phyloP scores from a whole-genome alignment of 805 yeast genomes.

The Cyberlindnera sargentensis region DNA sequence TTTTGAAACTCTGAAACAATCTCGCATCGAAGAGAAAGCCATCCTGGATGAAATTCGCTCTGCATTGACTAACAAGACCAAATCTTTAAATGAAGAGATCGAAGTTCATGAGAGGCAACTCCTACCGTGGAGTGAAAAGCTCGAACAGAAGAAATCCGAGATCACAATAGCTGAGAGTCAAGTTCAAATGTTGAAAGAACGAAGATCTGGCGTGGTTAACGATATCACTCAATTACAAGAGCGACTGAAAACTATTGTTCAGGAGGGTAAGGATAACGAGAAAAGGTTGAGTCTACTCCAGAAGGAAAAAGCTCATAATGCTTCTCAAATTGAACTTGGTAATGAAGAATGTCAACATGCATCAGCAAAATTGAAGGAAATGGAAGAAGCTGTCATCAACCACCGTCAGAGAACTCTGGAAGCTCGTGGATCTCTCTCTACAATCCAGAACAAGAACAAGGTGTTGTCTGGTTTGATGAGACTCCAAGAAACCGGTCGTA shows the following conservation, averaged over 20 bases:
- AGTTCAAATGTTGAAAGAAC: slow-evolving; percentile 49
- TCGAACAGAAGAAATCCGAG: slow-evolving; percentile 56
- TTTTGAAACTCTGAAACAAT: slow-evolving; percentile 34
- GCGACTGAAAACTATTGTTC: slow-evolving; percentile 37
- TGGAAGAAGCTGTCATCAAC: slow-evolving; percentile 45
- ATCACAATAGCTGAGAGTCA: slow-evolving; percentile 59
- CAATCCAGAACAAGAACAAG: slow-evolving; percentile 59
- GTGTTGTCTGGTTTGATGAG: slow-evolving; percentile 65
- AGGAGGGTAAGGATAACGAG: slow-evolving; percentile 44
- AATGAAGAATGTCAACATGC: slow-evolving; percentile 49
- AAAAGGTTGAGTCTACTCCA: slow-evolving; percentile 37
- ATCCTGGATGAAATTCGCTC: slow-evolving; percentile 57
- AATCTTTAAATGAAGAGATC: slow-evolving; percentile 57
- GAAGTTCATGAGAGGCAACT: slow-evolving; percentile 54
- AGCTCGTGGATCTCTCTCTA: slow-evolving; percentile 52
- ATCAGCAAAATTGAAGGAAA: slow-evolving; percentile 38
- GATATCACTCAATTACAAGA: slow-evolving; percentile 39
- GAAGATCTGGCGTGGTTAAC: slow-evolving; percentile 34
- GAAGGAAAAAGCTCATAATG: slow-evolving; percentile 41
- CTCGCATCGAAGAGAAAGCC: slow-evolving; percentile 45
- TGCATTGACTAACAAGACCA: slow-evolving; percentile 68
- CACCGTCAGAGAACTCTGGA: slow-evolving; percentile 60
- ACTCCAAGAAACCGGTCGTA: slow-evolving; percentile 72
- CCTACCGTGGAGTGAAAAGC: slow-evolving; percentile 76
- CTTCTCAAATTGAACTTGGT: slow-evolving; percentile 52